Evolutionary conservation across 139 green algal species (phyloP), one percentile per base, ranked within the genome.

Genomic region (Volvox reticuliferus): DNA sequence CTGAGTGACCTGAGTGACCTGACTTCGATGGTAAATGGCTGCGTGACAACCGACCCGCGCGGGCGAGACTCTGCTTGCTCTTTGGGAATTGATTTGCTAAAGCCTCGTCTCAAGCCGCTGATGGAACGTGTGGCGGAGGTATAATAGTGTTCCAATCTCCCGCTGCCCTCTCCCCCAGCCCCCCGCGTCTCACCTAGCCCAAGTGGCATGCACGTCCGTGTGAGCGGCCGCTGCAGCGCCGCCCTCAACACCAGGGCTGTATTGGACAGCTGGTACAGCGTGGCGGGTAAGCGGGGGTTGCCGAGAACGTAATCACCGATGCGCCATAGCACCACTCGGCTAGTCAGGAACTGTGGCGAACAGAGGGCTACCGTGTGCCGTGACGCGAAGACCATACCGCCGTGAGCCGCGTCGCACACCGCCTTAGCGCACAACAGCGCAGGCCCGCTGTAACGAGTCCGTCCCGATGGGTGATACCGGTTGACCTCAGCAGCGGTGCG

Each of bases 391-490:
- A 93, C 79, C 76, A 91, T 88, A 37, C 89, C 89, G 87, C 89
- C 90, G 80, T 91, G 71, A 12, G 73, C 90, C 22, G 82, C 82
- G 24, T 93, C 90, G 2, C 83, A 93, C 9, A 93, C 55, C 20
- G 79, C 79, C 75, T 93, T 93, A 14, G 90, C 83, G 32, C 75
- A 50, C 35, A 89, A 55, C 84, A 93, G 88, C 69, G 55, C 5
- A 13, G 44, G 71, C 55, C 90, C 90, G 55, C 71, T 89, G 90
- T 93, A 93, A 63, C 88, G 88, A 33, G 79, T 93, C 32, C 90
- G 75, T 44, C 79, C 78, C 9, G 82, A 85, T 28, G 90, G 83
- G 88, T 89, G 65, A 55, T 87, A 1, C 12, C 81, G 67, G 68
- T 82, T 91, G 33, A 93, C 2, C 36, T 89, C 67, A 19, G 71